phyloP scores from a whole-genome alignment of 805 yeast genomes.

The Wickerhamomyces alni region DNA sequence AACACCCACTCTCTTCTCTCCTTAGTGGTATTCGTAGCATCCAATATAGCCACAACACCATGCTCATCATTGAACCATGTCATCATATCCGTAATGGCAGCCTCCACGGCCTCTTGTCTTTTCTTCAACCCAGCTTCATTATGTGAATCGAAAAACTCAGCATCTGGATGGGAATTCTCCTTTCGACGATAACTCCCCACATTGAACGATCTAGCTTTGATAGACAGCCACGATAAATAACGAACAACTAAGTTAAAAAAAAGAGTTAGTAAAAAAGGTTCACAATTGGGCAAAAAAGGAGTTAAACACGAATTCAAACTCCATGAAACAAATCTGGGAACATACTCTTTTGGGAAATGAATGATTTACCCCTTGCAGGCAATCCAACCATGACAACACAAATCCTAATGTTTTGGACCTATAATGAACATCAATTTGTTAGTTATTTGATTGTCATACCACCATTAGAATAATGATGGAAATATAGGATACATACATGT shows the following conservation, averaged over 20 bases:
- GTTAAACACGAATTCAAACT: background rate
- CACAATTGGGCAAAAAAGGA: background rate
- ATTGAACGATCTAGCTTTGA: slow-evolving; percentile 80
- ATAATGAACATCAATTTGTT: background rate
- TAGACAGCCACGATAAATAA: slow-evolving; percentile 87
- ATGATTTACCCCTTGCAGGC: slow-evolving; percentile 90
- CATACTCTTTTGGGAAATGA: slow-evolving; percentile 79
- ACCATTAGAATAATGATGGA: background rate
- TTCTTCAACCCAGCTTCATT: slow-evolving; percentile 60
- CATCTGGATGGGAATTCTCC: slow-evolving; percentile 55
- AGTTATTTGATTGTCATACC: too few relatives aligned
- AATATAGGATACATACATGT: slow-evolving; percentile 24
- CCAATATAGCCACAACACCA: slow-evolving; percentile 89
- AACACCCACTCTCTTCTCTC: slow-evolving; percentile 63
- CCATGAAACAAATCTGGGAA: background rate
- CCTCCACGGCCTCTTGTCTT: slow-evolving; percentile 62
- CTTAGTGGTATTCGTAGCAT: slow-evolving; percentile 85
- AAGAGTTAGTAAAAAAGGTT: background rate
- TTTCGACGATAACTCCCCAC: slow-evolving; percentile 82
- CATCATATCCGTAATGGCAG: slow-evolving; percentile 76
- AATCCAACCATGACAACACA: slow-evolving; percentile 88
- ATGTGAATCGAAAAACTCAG: slow-evolving; percentile 68
- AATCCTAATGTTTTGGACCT: slow-evolving; percentile 64
- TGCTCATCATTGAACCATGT: slow-evolving; percentile 75
- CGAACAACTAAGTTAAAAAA: slow-evolving; percentile 50